Base-by-base conservation (phyloP, 163 green algal genomes). In the Scenedesmus sp. region DNA sequence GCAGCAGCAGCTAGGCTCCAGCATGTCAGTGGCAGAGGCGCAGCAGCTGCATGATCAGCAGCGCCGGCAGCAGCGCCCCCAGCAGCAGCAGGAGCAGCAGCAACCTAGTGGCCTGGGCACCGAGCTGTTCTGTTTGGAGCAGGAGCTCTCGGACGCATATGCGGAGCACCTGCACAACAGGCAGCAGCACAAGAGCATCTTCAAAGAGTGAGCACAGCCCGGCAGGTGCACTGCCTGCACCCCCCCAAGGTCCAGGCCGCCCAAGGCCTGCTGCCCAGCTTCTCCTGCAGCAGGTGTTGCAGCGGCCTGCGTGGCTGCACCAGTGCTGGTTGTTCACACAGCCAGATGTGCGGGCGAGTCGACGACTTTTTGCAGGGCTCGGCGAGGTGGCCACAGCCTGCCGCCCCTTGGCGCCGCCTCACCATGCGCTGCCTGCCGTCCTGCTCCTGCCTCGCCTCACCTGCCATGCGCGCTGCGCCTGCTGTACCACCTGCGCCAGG, bases 131-230 rank as follows among this genome's bases (percentile, higher is more conserved):
- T 53, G 70, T 9, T 33, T 90, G 33, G 85, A 84, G 33, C 85
- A 90, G 85, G 43, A 90, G 46, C 85, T 90, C n/a, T 40, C 44
- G 30, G 76, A 83, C n/a, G 49, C 85, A n/a, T 73, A 49, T n/a
- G 85, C 78, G 6, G 13, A 30, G 35, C 76, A 91, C 61, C 49
- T 26, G 35, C 24, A 72, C 2, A 30, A 26, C 76, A 86, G 22
- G 53, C 86, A 86, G n/a, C 16, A 79, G 35, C 86, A 90, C 37
- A 40, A 56, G 53, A 35, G 15, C 9, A 65, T 80, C 37, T 79
- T 49, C 72, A 91, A 86, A 49, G 76, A 86, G 86, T 91, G 53
- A 91, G 86, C 10, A 13, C 16, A 37, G 65, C 30, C 16, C 65
- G 9, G 33, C n/a, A 56, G n/a, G 56, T 22, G 35, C 37, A 26